Evolutionary conservation across 2,329 filamentous ascomycete genomes (phyloP).

Genomic region (Acarospora socialis): DNA sequence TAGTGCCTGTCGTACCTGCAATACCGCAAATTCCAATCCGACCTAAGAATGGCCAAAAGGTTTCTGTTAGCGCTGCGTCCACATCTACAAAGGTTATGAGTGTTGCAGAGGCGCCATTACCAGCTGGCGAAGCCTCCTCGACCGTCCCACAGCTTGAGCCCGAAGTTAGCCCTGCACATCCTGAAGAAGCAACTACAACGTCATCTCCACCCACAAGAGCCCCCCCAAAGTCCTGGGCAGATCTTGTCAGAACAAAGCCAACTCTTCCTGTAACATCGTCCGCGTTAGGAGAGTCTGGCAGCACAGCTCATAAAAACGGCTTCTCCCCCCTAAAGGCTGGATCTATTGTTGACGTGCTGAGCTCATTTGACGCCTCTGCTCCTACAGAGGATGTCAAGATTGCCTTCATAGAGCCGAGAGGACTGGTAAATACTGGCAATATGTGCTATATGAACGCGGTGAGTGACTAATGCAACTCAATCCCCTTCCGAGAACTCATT

Average conservation of each 20-base stretch:
- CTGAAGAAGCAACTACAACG: slow-evolving; percentile 26
- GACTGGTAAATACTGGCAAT: slow-evolving; percentile 91
- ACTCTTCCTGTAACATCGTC: slow-evolving; percentile 16
- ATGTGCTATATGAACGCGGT: slow-evolving; percentile 99
- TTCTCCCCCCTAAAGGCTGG: slow-evolving; percentile 36
- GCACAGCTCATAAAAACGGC: slow-evolving; percentile 23
- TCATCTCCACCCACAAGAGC: slow-evolving; percentile 26
- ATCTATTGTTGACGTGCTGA: slow-evolving; percentile 64
- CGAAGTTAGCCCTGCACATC: slow-evolving; percentile 4
- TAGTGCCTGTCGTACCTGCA: slow-evolving; percentile 37
- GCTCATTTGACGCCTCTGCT: slow-evolving; percentile 53
- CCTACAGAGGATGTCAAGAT: slow-evolving; percentile 46
- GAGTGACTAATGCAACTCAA: slow-evolving; percentile 36
- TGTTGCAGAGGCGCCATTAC: too few species aligned
- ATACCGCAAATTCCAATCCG: slow-evolving; percentile 25
- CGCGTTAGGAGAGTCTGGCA: slow-evolving; percentile 13
- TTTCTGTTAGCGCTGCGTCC: slow-evolving; percentile 21
- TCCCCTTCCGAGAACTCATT: slow-evolving; percentile 3
- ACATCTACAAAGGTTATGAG: slow-evolving; percentile 25
- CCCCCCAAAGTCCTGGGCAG: slow-evolving; percentile 53
- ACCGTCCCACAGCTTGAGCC: slow-evolving; percentile 12
- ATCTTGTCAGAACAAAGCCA: slow-evolving; percentile 45
- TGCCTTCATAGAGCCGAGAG: slow-evolving; percentile 78
- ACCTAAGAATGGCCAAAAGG: slow-evolving; percentile 24
- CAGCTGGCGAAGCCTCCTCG: too few species aligned